These are phyloP conservation scores for Knoxdaviesia capensis DNA, from an alignment of 2,329 filamentous ascomycete species.

Conservation along the genomic window DNA sequence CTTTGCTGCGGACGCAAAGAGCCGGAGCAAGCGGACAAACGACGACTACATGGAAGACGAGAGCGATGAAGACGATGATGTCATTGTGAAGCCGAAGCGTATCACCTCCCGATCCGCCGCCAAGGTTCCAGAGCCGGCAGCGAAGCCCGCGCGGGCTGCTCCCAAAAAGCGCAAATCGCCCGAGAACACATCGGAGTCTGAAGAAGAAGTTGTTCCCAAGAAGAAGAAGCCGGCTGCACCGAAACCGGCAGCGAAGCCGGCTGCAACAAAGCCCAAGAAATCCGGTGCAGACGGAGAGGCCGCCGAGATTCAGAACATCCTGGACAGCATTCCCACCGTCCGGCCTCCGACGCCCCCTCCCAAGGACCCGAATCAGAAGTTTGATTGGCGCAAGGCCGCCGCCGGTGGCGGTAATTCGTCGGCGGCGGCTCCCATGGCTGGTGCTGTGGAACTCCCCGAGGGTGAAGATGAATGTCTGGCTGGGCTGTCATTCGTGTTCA, in stretches of 20 bases:
- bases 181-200: slow-evolving; percentile 29
- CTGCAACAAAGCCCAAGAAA: slow-evolving; percentile 32
- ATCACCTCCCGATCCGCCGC: slow-evolving; percentile 19
- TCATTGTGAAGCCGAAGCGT: slow-evolving; percentile 38
- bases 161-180: slow-evolving; percentile 39
- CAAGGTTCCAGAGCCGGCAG: slow-evolving; percentile 5
- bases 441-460: slow-evolving; percentile 51
- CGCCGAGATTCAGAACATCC: slow-evolving; percentile 54
- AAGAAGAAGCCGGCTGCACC: slow-evolving; percentile 41
- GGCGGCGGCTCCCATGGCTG: slow-evolving; percentile 38
- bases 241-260: slow-evolving; percentile 32
- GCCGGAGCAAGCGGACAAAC: slow-evolving; percentile 43
- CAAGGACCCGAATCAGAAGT: slow-evolving; percentile 50
- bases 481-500: slow-evolving; percentile 88
- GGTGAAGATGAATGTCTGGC: slow-evolving; percentile 79
- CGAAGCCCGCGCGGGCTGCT: slow-evolving; percentile 13
- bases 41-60: slow-evolving; percentile 59
- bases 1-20: slow-evolving; percentile 52
- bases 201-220: slow-evolving; percentile 37
- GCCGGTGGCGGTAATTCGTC: slow-evolving; percentile 39
- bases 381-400: slow-evolving; percentile 50
- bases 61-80: slow-evolving; percentile 42
- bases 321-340: slow-evolving; percentile 72
- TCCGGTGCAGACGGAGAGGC: slow-evolving; percentile 45
- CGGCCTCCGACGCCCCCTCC: slow-evolving; percentile 67